Base-by-base conservation (phyloP, 176 grass and related monocot species). In the Tillandsia fasciculata region DNA sequence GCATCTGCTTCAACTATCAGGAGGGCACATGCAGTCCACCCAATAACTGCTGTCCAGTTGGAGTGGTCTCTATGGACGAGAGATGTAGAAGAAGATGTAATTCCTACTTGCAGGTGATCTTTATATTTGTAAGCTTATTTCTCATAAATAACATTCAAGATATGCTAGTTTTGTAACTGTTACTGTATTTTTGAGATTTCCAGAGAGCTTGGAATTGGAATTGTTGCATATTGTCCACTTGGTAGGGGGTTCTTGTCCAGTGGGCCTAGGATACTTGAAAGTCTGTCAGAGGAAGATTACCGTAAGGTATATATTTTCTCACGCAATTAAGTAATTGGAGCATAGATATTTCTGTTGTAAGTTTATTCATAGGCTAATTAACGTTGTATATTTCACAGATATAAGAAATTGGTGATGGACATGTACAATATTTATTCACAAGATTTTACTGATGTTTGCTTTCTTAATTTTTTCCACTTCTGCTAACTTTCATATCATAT, bases 191-290 rank as follows among this genome's bases (percentile, higher is more conserved):
- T 42, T 54, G 13, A 48, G 0, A 4, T 53, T 51, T 70, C 66
- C 70, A 88, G 85, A 51, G 90, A 92, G n/a, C 85, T 88, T 67
- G 83, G 85, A 2, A 92, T 92, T 54, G 83, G 85, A 66, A 92
- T 92, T 28, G 85, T 88, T n/a, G 80, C 90, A 13, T 92, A 92
- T 24, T 81, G 85, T 63, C 85, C 85, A 49, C 50, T 92, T 8
- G 89, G 89, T 1, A 54, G 85, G 67, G 89, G 85, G 0, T 88
- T 92, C 73, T 70, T 92, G 0, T 82, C 79, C 10, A 74, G 33
- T 50, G 89, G 89, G 9, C 10, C 90, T 6, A 83, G 83, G 48
- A 2, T 88, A 4, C 2, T 83, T 48, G 76, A 82, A 1, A 71
- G 54, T 18, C 18, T 86, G 3, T 51, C 71, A 0, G 85, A 86